Evolutionary conservation across 176 grass and related monocot species (phyloP).

Genomic region (Typha latifolia): DNA sequence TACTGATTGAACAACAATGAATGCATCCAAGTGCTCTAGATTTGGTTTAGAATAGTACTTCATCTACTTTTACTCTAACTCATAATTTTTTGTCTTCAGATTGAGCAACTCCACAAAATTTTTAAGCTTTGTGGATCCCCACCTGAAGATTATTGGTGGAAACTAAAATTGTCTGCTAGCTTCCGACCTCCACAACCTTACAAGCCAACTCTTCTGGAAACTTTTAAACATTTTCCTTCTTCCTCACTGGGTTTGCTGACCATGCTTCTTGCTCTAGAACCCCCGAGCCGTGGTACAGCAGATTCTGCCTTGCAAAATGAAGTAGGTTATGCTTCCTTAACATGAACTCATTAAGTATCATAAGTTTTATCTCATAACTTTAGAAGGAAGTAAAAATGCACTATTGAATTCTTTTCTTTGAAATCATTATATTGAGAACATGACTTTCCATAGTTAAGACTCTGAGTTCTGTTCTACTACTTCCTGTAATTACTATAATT

Average conservation of each 20-base stretch:
- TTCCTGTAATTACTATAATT: too few species aligned
- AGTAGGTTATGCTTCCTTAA: constrained; percentile 8
- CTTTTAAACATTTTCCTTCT: constrained; percentile 34
- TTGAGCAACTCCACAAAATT: constrained; percentile 54
- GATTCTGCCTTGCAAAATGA: constrained; percentile 38
- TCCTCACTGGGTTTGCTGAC: constrained; percentile 24
- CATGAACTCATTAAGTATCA: neutral
- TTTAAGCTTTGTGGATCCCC: constrained; percentile 54
- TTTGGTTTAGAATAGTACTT: too few species aligned
- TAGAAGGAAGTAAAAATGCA: too few species aligned
- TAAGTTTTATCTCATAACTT: neutral
- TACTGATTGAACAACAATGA: too few species aligned
- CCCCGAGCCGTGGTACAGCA: constrained; percentile 36
- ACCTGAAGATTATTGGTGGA: constrained; percentile 52
- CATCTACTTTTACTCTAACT: neutral
- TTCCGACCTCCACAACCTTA: constrained; percentile 28
- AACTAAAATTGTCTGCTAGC: constrained; percentile 24
- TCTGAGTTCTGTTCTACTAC: too few species aligned
- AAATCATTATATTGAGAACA: too few species aligned
- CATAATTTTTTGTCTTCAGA: constrained; percentile 13
- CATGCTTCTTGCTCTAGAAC: constrained; percentile 48
- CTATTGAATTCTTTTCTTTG: too few species aligned
- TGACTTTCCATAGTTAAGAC: too few species aligned
- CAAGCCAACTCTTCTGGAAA: constrained; percentile 32
- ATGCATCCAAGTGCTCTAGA: too few species aligned